These are phyloP conservation scores for Remersonia thermophila DNA, from an alignment of 2,329 filamentous ascomycete species.

Conservation along the genomic window DNA sequence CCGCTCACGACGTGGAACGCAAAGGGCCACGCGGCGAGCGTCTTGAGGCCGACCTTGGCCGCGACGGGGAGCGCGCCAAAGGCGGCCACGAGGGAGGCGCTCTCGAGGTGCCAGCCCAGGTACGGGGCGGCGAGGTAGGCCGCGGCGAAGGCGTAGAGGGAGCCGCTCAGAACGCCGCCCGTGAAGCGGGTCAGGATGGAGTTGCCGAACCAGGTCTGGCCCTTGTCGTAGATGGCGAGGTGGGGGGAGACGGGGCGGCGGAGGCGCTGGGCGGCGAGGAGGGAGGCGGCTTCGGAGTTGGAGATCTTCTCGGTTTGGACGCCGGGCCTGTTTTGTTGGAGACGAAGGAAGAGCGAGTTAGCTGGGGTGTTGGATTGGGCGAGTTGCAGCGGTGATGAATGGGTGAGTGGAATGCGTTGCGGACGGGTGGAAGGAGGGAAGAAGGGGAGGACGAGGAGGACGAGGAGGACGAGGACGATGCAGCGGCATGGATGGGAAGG, in stretches of 20 bases:
- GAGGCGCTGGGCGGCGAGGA: conserved; percentile 72
- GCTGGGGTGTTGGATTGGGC: neutral
- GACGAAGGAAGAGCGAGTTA: neutral
- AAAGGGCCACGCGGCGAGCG: conserved; percentile 46
- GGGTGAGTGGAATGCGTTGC: too few relatives aligned
- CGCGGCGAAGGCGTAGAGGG: conserved; percentile 67
- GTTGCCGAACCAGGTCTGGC: conserved; percentile 73
- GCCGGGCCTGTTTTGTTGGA: conserved; percentile 26
- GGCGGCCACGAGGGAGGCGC: conserved; percentile 45
- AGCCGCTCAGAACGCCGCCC: conserved; percentile 58
- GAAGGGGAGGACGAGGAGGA: too few relatives aligned
- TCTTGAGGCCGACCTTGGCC: conserved; percentile 46
- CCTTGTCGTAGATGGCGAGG: conserved; percentile 70
- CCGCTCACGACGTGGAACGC: conserved; percentile 46
- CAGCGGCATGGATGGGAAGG: too few relatives aligned
- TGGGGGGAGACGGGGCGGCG: conserved; percentile 75
- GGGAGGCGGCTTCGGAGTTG: conserved; percentile 39
- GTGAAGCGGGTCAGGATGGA: conserved; percentile 70
- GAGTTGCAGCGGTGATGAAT: neutral
- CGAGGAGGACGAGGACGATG: too few relatives aligned
- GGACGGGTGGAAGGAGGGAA: too few relatives aligned
- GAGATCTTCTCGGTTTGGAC: conserved; percentile 47
- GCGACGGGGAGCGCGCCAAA: conserved; percentile 47
- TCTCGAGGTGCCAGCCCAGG: conserved; percentile 52
- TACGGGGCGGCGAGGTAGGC: conserved; percentile 72